phyloP scores from a whole-genome alignment of 1,139 yeast species.

The Taphrina confusa region DNA sequence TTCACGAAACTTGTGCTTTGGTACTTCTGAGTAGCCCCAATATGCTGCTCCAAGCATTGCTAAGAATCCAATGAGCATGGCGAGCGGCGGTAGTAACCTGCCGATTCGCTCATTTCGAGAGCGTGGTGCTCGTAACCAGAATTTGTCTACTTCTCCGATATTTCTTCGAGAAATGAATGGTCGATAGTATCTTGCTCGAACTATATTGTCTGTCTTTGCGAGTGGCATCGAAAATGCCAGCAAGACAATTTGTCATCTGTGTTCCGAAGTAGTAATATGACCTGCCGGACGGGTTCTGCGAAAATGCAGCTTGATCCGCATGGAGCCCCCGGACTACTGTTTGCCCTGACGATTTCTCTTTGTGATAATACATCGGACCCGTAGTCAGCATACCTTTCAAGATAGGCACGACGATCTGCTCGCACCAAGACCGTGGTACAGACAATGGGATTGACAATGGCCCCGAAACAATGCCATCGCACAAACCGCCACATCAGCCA shows the following conservation, averaged over 20 bases:
- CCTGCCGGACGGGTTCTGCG: too few species aligned
- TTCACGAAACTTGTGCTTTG: conserved; percentile 36
- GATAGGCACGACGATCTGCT: too few species aligned
- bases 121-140: conserved; percentile 23
- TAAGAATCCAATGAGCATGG: conserved; percentile 33
- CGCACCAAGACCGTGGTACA: too few species aligned
- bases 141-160: conserved; percentile 14
- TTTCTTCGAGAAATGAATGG: conserved; percentile 9
- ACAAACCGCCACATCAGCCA: conserved; percentile 7
- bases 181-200: conserved; percentile 2
- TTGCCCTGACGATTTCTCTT: too few species aligned
- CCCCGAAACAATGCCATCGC: neutral
- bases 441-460: conserved; percentile 1
- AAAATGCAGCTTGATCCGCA: too few species aligned
- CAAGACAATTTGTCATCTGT: too few species aligned
- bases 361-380: too few species aligned
- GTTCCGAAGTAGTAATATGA: too few species aligned
- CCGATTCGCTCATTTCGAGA: conserved; percentile 23
- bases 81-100: conserved; percentile 27
- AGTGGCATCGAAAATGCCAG: too few species aligned
- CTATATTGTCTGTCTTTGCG: too few species aligned
- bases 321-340: too few species aligned
- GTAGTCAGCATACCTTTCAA: too few species aligned
- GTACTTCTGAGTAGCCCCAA: conserved; percentile 37
- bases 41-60: conserved; percentile 29